Base-by-base conservation (phyloP, 768 basidiomycete species). In the Auricularia sp. region DNA sequence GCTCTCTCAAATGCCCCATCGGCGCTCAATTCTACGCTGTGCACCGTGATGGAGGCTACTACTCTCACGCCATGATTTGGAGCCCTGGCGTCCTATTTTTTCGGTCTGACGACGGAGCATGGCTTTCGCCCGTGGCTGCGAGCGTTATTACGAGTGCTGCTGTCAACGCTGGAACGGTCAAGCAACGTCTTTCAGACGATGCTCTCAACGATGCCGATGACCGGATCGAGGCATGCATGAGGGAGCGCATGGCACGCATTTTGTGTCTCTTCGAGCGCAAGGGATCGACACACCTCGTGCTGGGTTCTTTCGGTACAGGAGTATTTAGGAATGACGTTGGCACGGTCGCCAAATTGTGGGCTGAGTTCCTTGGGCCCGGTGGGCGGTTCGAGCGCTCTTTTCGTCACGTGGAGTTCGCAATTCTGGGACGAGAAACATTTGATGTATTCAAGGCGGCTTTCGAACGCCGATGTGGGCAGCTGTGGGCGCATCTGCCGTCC, bases 251-350 rank as follows among this genome's bases (percentile, higher is more conserved):
- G 83, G 85, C 76, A 0, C 79, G 89, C 34, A 78, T 90, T 59
- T 71, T 92, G 34, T 83, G 77, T 64, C 76, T 90, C 37, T 87
- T 90, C 71, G 83, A 90, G 74, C 77, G 77, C 63, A 78, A 83
- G 69, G 84, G 85, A 14, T 81, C 80, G 18, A 78, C 76, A 70
- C 79, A 84, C 69, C 67, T 91, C 61, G 84, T 91, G 0, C 75
- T 92, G 29, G 89, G 90, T 37, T 85, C 85, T 68, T 92, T 88
- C 72, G 89, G 89, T 14, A 90, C 90, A 1, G 89, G 90, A 2
- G 89, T 87, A 1, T 92, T 90, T 75, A 78, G 78, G 65, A 92
- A 92, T 73, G 76, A 80, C 37, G 81, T 89, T 21, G 70, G 74
- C 54, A 75, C 79, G 62, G 80, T 91, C 14, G 88, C 86, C 4